Evolutionary conservation across 306 rosid species (phyloP), one percentile per base, ranked within the genome.

Genomic region (Cyclanthera cordifolia): DNA sequence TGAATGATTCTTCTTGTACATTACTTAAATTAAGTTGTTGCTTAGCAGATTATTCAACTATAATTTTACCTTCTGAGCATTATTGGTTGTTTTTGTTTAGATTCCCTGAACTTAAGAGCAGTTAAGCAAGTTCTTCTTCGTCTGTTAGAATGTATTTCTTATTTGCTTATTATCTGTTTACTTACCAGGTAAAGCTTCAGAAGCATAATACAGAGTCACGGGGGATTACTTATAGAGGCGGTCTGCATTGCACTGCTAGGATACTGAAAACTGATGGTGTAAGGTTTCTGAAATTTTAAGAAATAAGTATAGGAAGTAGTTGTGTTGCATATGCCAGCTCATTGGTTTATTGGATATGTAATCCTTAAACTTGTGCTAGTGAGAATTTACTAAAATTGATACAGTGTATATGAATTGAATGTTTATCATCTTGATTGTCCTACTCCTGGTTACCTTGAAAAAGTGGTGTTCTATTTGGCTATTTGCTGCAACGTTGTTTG

Each of bases 201-300:
- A 92, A 81, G 59, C 93, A 89, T 83, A 92, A 89, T 67, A 76
- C 93, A 2, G 89, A 83, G 70, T 82, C 85, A n/a, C 90, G 78
- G 66, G 82, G 81, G 75, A 58, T 89, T 74, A 87, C 77, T 32
- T 93, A 89, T 81, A 77, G 82, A 79, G 80, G 72, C 65, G 84
- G 91, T 76, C 76, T 83, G 79, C 95, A 89, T 79, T 93, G 96
- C 78, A 83, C 94, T 73, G 78, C 86, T 58, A 89, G 94, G 88
- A 87, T 87, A 81, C 81, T 89, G 75, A 77, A 79, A 87, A 89
- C 91, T 13, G 98, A 93, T 73, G 98, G 98, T 45, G 96, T 93
- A 87, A 77, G 88, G 56, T 75, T 73, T 70, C 75, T 73, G 58
- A 82, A 59, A 72, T 74, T 76, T 64, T 52, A 1, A 21, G 30